Conservation (phyloP, 805 yeast species). For the Candida boleticola region DNA sequence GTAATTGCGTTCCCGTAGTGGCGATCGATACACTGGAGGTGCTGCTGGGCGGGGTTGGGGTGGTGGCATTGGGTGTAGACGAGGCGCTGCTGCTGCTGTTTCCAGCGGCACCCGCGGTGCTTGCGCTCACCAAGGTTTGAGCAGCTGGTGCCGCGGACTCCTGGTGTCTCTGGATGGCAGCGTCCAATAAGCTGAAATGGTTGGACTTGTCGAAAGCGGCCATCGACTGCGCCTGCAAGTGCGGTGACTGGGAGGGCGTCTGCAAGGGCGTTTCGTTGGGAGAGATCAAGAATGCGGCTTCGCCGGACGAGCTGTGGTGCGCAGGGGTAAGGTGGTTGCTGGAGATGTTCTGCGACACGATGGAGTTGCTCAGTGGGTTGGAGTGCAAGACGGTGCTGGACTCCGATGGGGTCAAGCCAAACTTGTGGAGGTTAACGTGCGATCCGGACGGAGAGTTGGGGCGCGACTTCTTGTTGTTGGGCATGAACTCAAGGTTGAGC, state of each 20-base stretch:
- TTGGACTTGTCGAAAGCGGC: not conserved
- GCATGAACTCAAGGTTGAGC: conserved; percentile 36
- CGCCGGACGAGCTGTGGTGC: conserved; percentile 4
- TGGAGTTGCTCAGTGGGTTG: not conserved
- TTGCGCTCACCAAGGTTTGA: not conserved
- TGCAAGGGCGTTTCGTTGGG: conserved; percentile 49
- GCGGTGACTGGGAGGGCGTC: conserved; percentile 52
- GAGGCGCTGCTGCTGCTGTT: not conserved
- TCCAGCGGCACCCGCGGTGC: not conserved
- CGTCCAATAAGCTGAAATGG: conserved; percentile 1
- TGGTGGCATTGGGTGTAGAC: not conserved
- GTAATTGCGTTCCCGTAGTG: conserved; percentile 38
- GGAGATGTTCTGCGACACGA: not conserved
- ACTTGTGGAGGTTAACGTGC: conserved; percentile 1
- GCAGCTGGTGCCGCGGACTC: not conserved
- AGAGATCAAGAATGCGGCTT: conserved; percentile 27
- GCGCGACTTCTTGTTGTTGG: conserved; percentile 39
- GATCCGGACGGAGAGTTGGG: conserved; percentile 44
- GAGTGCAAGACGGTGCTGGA: not conserved
- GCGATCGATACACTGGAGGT: conserved; percentile 22
- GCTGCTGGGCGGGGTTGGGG: not conserved
- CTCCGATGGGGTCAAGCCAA: not conserved
- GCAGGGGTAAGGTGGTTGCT: conserved; percentile 4
- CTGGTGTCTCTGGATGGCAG: conserved; percentile 5
- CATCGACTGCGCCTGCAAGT: conserved; percentile 25